Evolutionary conservation across 75 land plant species (phyloP).

Genomic region (Larix kaempferi): DNA sequence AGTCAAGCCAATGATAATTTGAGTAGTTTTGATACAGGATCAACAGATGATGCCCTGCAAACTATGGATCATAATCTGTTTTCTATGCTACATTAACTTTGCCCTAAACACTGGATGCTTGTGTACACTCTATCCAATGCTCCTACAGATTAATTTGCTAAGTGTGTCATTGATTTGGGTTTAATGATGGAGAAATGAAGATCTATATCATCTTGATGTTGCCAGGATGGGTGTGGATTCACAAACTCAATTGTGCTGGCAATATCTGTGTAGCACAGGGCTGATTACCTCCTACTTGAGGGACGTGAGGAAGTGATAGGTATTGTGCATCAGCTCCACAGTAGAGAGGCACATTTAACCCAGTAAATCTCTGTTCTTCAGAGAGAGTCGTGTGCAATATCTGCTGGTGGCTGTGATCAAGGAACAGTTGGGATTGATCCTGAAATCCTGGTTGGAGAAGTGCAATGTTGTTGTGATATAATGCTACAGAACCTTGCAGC

Average conservation of each 20-base stretch:
- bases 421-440: slow-evolving; percentile 95
- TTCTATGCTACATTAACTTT: too few relatives aligned
- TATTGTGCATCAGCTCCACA: slow-evolving; percentile 64
- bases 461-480: slow-evolving; percentile 75
- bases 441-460: slow-evolving; percentile 70
- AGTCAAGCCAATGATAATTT: too few relatives aligned
- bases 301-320: slow-evolving; percentile 64
- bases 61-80: too few relatives aligned
- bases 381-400: slow-evolving; percentile 66
- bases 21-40: too few relatives aligned
- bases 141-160: too few relatives aligned
- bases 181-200: slow-evolving; percentile 99
- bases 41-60: too few relatives aligned
- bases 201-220: slow-evolving; percentile 84
- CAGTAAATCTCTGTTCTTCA: slow-evolving; percentile 74
- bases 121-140: too few relatives aligned
- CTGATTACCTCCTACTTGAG: slow-evolving; percentile 78
- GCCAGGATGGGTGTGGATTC: slow-evolving; percentile 88
- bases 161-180: too few relatives aligned
- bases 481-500: slow-evolving; percentile 87
- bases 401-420: slow-evolving; percentile 76
- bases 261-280: slow-evolving; percentile 93
- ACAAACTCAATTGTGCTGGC: slow-evolving; percentile 91
- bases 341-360: slow-evolving; percentile 56
- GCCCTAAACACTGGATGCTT: too few relatives aligned